Percentiles rank a stretch among this genome's conserved stretches.
Conservation (phyloP, 2,329 filamentous ascomycete species). For the Verruconis gallopava region DNA sequence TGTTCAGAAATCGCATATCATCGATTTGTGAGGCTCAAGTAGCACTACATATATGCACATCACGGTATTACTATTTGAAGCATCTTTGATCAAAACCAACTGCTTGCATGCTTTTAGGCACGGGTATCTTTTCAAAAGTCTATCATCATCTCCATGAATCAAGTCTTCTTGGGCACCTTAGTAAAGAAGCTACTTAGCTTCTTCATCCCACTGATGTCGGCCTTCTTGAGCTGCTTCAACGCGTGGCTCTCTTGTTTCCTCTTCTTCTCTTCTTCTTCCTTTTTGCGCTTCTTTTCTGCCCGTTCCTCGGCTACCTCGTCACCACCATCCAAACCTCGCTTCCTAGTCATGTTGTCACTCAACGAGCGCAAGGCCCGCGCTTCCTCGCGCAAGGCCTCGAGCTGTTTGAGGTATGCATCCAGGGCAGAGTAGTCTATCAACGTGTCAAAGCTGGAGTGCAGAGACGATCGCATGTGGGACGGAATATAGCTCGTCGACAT, state of each 20-base stretch:
- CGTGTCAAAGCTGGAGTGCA: not conserved
- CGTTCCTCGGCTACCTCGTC: constrained; percentile 46
- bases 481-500: constrained; percentile 50
- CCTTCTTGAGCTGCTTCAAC: constrained; percentile 74
- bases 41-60: too few species aligned
- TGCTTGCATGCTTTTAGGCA: too few species aligned
- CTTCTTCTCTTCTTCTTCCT: constrained; percentile 79
- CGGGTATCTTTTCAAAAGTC: too few species aligned
- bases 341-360: constrained; percentile 54
- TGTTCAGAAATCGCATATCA: too few species aligned
- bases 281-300: constrained; percentile 69
- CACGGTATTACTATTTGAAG: too few species aligned
- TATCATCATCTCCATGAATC: too few species aligned
- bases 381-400: constrained; percentile 58
- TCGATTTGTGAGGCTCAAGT: too few species aligned
- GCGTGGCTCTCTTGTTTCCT: constrained; percentile 69
- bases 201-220: constrained; percentile 85
- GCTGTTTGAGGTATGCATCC: constrained; percentile 51
- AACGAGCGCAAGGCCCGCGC: constrained; percentile 55
- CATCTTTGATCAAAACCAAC: too few species aligned
- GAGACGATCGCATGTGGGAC: constrained; percentile 12
- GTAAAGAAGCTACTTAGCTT: constrained; percentile 93
- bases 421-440: constrained; percentile 55
- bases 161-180: constrained; percentile 7
- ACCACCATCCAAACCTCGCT: constrained; percentile 48